phyloP scores from a whole-genome alignment of 2,329 filamentous ascomycete species.

The Grosmannia huntii region DNA sequence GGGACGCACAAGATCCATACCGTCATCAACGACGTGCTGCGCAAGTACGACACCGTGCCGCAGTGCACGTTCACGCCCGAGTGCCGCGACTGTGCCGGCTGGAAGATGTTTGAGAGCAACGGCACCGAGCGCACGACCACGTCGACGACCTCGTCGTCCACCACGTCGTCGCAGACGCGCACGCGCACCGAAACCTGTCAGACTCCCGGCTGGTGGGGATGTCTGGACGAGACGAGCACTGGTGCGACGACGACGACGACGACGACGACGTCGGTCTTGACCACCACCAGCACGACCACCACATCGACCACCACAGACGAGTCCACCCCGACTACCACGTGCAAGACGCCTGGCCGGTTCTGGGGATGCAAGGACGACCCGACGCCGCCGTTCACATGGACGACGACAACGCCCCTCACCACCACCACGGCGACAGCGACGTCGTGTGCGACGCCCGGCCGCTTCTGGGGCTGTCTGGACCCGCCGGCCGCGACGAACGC shows the following conservation, averaged over 20 bases:
- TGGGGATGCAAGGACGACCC: conserved; percentile 14
- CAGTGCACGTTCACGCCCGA: conserved; percentile 62
- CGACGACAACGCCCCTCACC: conserved; percentile 13
- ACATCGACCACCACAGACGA: conserved; percentile 12
- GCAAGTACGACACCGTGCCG: conserved; percentile 70
- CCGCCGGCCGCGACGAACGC: conserved; percentile 7
- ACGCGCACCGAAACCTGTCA: conserved; percentile 77
- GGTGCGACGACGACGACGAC: conserved; percentile 26
- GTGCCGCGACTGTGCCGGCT: conserved; percentile 80
- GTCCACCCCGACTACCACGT: conserved; percentile 13
- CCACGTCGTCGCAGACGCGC: conserved; percentile 30
- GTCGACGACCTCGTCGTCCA: conserved; percentile 37
- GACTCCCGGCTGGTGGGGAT: conserved; percentile 85
- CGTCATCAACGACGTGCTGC: conserved; percentile 79
- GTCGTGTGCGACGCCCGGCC: conserved; percentile 10
- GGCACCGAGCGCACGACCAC: conserved; percentile 64
- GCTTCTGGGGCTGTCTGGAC: conserved; percentile 11
- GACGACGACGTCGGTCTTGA: conserved; percentile 26
- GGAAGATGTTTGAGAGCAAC: conserved; percentile 94
- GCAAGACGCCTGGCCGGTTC: conserved; percentile 12
- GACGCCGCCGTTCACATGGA: not conserved
- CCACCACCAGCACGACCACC: conserved; percentile 4
- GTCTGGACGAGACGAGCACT: conserved; percentile 51
- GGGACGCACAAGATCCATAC: conserved; percentile 82
- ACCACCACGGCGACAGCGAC: conserved; percentile 13